Evolutionary conservation across 1,284 basidiomycete genomes (phyloP).

Genomic region (Trametes sp.): DNA sequence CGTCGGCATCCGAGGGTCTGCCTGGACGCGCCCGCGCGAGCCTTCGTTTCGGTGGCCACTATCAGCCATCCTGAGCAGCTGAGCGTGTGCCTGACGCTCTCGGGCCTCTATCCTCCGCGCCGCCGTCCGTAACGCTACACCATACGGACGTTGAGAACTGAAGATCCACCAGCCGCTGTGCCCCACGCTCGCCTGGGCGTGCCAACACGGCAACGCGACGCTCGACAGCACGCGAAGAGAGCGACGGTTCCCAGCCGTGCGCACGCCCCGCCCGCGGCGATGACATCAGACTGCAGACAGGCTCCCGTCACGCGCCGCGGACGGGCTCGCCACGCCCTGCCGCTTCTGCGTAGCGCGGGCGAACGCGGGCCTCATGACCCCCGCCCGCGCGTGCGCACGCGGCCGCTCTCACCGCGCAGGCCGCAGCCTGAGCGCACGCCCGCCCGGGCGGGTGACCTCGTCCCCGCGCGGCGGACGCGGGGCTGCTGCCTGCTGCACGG

Average conservation of each 20-base stretch:
- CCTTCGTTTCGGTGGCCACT: conserved; percentile 18
- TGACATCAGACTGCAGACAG: conserved; percentile 25
- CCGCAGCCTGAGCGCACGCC: conserved; percentile 2
- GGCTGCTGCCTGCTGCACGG: not conserved
- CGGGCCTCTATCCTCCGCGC: not conserved
- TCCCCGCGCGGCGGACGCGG: not conserved
- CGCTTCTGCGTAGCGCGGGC: conserved; percentile 24
- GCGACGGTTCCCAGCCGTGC: not conserved
- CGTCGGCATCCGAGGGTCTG: conserved; percentile 16
- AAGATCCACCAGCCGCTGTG: not conserved
- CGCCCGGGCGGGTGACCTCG: not conserved
- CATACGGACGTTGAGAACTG: not conserved
- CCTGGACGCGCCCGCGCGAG: not conserved
- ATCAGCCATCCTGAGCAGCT: conserved; percentile 16
- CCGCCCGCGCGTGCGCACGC: conserved; percentile 12
- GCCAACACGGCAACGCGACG: not conserved
- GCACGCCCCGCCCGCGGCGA: conserved; percentile 2
- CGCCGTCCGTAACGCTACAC: not conserved
- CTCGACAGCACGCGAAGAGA: not conserved
- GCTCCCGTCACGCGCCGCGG: conserved; percentile 23
- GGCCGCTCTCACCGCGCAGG: conserved; percentile 19
- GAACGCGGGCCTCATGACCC: conserved; percentile 24
- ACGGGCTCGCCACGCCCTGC: conserved; percentile 15
- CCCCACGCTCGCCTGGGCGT: not conserved
- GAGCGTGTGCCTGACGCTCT: conserved; percentile 24